Evolutionary conservation across 148 eudicot genomes (phyloP), one percentile per base, ranked within the genome.

Genomic region (Euryodendron excelsum): DNA sequence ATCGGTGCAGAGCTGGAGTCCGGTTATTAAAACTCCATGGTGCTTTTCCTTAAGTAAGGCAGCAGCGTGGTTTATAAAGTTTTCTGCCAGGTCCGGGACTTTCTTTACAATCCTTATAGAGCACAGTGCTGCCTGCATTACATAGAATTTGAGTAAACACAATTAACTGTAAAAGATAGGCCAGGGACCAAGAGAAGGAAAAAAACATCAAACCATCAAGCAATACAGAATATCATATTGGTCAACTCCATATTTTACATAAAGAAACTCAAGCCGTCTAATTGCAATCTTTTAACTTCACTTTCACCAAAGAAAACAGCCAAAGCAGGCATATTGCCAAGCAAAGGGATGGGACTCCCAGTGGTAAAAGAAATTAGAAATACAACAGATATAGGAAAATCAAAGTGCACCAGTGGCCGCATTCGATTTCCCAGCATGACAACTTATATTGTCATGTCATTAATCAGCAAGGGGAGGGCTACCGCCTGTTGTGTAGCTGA

Each of bases 21-120:
- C 98, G 56, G 99, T 90, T 83, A 96, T 53, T 65, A 96, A 80
- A 76, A 93, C 99, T 77, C 99, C 99, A 73, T 96, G 99, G 83
- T 96, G 99, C 84, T 96, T 96, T 86, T 96, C 99, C 83, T 90
- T 96, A 66, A 96, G 90, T 82, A 96, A 87, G 63, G 92, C 80
- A 55, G 95, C 91, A 80, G 97, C 95, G 87, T 92, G 81, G 66
- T 96, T 92, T 28, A 93, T 76, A 66, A 95, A 95, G 77, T 95
- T 95, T 82, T 95, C 99, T n/a, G 96, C 97, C 86, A 95, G 88
- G 81, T 95, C 99, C 31, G 99, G 97, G 56, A 95, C 99, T 84
- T 95, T 95, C 94, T 87, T 93, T 80, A 96, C 89, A 72, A 96
- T 96, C 87, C 99, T 86, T 78, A 92, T 86, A 33, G 95, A 87